Percentiles rank a stretch among this genome's conserved stretches.
Conservation (phyloP, 2,329 filamentous ascomycete species). For the Botrytis paeoniae region DNA sequence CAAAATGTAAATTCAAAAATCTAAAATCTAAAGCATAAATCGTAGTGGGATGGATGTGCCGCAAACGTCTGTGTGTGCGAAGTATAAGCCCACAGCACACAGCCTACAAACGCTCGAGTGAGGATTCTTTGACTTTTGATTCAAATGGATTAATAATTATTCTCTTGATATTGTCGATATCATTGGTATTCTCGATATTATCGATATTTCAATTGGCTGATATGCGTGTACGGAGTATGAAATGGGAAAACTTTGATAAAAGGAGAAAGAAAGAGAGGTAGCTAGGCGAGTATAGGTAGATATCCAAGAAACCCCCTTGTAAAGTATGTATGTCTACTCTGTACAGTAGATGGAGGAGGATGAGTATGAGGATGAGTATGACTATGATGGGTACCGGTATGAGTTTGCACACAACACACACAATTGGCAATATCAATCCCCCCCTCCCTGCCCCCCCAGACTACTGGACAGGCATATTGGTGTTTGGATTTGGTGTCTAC, state of each 20-base stretch:
- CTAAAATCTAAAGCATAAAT: conserved; percentile 10
- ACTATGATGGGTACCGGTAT: background rate
- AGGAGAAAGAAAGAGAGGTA: background rate
- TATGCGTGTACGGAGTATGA: conserved; percentile 2
- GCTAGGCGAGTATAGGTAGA: background rate
- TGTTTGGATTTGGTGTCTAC: background rate
- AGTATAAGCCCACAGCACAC: background rate
- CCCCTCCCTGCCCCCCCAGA: background rate
- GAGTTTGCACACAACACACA: background rate
- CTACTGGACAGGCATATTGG: background rate
- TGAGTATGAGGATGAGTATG: background rate
- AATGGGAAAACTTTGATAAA: background rate
- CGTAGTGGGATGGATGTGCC: background rate
- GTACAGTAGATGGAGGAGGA: background rate
- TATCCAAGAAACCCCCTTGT: background rate
- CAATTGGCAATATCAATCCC: background rate
- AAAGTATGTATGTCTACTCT: background rate
- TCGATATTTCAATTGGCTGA: background rate
- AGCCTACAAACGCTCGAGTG: conserved; percentile 1
- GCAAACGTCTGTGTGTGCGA: conserved; percentile 6
- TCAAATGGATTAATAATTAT: background rate
- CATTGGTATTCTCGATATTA: background rate
- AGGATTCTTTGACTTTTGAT: conserved; percentile 8
- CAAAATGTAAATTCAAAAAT: background rate
- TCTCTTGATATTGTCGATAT: background rate